A percentile compares a stretch with the other conserved stretches of the same genome.
phyloP scores from a whole-genome alignment of 1,139 yeast species.

The Debaryomyces nepalensis region DNA sequence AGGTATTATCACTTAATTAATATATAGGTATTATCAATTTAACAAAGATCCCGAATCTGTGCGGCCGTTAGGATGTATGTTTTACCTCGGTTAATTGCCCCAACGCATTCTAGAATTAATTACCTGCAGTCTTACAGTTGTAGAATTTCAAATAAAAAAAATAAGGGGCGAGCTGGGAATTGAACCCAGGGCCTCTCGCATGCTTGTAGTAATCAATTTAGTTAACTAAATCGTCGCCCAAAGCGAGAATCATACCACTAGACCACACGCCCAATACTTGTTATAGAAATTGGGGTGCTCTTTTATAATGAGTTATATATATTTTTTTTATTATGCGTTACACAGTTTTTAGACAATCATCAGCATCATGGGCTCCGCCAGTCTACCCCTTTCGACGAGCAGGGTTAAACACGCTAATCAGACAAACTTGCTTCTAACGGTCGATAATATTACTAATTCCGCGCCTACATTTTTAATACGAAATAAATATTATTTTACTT shows the following conservation, averaged over 20 bases:
- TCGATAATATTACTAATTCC: too few relatives aligned
- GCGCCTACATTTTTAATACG: too few relatives aligned
- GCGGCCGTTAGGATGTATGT: constrained; percentile 1
- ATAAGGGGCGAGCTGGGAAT: constrained; percentile 21
- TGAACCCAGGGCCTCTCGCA: constrained; percentile 23
- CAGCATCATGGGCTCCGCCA: too few relatives aligned
- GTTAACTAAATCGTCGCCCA: constrained; percentile 18
- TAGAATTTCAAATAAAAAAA: not conserved
- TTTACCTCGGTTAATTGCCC: not conserved
- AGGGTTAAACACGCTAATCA: too few relatives aligned
- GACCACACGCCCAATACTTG: constrained; percentile 27
- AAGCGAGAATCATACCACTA: constrained; percentile 28
- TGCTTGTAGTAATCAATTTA: constrained; percentile 13
- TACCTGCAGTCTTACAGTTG: not conserved
- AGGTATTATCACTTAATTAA: constrained; percentile 1
- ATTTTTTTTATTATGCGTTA: not conserved
- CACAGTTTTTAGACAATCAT: not conserved
- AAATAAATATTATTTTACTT: constrained; percentile 3
- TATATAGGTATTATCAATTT: not conserved
- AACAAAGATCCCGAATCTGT: not conserved
- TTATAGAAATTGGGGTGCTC: not conserved
- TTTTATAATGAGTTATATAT: too few relatives aligned
- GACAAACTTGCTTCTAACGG: too few relatives aligned
- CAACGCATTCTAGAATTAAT: not conserved
- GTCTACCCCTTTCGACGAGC: too few relatives aligned